Percentiles rank a stretch among this genome's conserved stretches.
phyloP scores from a whole-genome alignment of 192 early-diverging fungal species.

The Linnemannia zychae region DNA sequence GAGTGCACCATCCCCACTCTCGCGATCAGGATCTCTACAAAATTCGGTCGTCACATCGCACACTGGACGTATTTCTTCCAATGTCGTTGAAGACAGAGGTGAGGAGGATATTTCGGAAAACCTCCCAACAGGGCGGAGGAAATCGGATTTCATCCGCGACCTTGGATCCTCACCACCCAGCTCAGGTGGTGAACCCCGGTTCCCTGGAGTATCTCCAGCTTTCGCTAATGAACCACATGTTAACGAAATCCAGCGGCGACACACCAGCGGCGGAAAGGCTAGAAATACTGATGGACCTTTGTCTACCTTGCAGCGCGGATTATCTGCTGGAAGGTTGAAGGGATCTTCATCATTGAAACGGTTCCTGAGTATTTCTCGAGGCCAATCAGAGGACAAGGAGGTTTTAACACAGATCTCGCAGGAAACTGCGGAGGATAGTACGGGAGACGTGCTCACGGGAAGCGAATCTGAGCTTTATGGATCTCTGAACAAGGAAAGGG shows the following conservation, averaged over 20 bases:
- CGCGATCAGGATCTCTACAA: background rate
- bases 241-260: background rate
- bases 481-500: no score
- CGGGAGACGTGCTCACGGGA: background rate
- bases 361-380: background rate
- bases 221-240: background rate
- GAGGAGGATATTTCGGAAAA: background rate
- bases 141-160: conserved; percentile 40
- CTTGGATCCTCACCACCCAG: conserved; percentile 23
- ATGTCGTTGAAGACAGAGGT: background rate
- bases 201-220: background rate
- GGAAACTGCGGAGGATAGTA: background rate
- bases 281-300: background rate
- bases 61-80: background rate
- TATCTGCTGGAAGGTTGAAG: conserved; percentile 5
- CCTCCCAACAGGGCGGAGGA: background rate
- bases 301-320: conserved; percentile 3
- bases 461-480: background rate
- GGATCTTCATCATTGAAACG: conserved; percentile 12
- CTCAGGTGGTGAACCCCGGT: background rate
- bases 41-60: background rate
- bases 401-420: background rate
- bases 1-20: background rate
- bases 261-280: background rate
- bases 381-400: conserved; percentile 19